A percentile compares a stretch with the other conserved stretches of the same genome.
These are phyloP conservation scores for Syzygium aqueum DNA, from an alignment of 345 rosid genomes.

Conservation along the genomic window DNA sequence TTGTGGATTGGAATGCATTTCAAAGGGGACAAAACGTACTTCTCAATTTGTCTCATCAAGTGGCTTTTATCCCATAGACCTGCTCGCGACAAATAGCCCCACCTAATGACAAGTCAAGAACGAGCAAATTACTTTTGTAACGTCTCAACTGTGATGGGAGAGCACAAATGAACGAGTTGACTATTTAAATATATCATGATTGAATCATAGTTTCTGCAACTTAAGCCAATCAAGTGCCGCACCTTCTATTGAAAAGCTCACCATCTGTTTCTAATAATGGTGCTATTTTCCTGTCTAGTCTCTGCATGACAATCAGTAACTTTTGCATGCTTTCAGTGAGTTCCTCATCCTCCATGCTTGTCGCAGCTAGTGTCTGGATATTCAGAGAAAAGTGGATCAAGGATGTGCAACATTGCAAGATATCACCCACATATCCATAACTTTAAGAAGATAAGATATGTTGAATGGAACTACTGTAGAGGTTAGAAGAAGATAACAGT, in stretches of 20 bases:
- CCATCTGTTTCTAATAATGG: constrained; percentile 86
- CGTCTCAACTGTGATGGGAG: background rate
- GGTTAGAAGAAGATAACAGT: background rate
- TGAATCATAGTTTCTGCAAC: background rate
- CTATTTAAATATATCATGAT: background rate
- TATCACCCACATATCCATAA: background rate
- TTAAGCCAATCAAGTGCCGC: background rate
- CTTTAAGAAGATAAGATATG: background rate
- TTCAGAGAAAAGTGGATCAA: background rate
- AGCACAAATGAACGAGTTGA: background rate
- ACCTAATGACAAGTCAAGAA: constrained; percentile 31
- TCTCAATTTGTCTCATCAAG: constrained; percentile 95
- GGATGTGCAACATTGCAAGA: background rate
- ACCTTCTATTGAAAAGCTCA: constrained; percentile 85
- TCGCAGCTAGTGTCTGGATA: constrained; percentile 79
- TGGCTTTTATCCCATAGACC: constrained; percentile 99
- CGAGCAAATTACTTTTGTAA: background rate
- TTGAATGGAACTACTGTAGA: background rate
- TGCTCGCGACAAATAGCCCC: constrained; percentile 96
- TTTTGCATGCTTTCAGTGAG: constrained; percentile 88
- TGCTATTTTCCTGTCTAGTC: constrained; percentile 80
- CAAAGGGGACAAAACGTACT: constrained; percentile 28
- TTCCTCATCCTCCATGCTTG: constrained; percentile 77
- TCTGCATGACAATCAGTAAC: constrained; percentile 91
- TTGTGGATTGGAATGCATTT: background rate